A percentile compares a stretch with the other conserved stretches of the same genome.
Conservation (phyloP, 495 filamentous ascomycete genomes). For the Neurospora sp. region DNA sequence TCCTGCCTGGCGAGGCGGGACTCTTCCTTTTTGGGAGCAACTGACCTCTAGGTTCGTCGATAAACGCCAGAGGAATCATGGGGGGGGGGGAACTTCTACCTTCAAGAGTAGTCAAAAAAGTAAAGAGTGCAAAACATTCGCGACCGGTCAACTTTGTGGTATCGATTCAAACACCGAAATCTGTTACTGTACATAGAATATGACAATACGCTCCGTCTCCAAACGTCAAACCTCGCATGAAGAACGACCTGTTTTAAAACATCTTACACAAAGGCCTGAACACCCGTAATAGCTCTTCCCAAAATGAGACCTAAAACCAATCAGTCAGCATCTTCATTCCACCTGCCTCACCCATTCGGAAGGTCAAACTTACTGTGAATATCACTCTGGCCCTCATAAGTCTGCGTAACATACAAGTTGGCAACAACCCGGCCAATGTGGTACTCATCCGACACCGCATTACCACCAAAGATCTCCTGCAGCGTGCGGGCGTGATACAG, state of each 20-base stretch:
- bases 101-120: background rate
- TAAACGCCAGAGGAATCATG: background rate
- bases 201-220: background rate
- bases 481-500: constrained; percentile 68
- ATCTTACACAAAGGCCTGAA: constrained; percentile 47
- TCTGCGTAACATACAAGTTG: constrained; percentile 95
- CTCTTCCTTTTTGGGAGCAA: background rate
- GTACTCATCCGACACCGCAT: constrained; percentile 95
- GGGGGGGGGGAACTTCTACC: background rate
- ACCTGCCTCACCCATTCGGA: background rate
- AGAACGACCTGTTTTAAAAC: background rate
- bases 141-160: background rate
- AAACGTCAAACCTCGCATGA: background rate
- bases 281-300: constrained; percentile 51
- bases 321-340: constrained; percentile 3
- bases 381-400: constrained; percentile 95
- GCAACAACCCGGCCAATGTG: constrained; percentile 89
- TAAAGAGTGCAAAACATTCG: background rate
- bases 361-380: constrained; percentile 66
- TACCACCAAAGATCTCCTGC: constrained; percentile 94
- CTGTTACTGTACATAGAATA: background rate
- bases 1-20: background rate
- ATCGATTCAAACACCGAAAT: background rate
- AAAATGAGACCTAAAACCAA: constrained; percentile 42
- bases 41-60: background rate